These are phyloP conservation scores for Aspergillus awamori DNA, from an alignment of 2,329 filamentous ascomycete genomes.

Conservation along the genomic window DNA sequence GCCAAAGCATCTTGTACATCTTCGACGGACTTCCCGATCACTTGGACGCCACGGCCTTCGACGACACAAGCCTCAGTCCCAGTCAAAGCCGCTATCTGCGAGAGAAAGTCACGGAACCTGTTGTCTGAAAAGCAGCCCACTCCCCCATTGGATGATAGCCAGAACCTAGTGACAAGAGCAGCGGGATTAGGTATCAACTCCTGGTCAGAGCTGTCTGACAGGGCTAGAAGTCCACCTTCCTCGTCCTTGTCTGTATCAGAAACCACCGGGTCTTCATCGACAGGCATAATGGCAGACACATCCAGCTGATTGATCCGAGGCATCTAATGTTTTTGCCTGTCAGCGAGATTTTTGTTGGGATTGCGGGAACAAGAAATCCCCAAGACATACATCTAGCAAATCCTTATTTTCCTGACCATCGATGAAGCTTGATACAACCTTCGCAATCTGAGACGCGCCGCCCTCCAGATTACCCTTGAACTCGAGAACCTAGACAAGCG, in stretches of 20 bases:
- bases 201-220: slow-evolving; percentile 23
- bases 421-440: slow-evolving; percentile 27
- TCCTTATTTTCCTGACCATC: slow-evolving; percentile 36
- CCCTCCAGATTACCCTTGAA: slow-evolving; percentile 26
- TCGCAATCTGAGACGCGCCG: slow-evolving; percentile 15
- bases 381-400: slow-evolving; percentile 34
- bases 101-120: slow-evolving; percentile 24
- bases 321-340: slow-evolving; percentile 21
- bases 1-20: slow-evolving; percentile 35
- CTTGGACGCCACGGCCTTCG: slow-evolving; percentile 28
- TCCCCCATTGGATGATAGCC: slow-evolving; percentile 26
- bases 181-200: slow-evolving; percentile 17
- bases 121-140: slow-evolving; percentile 28
- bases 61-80: slow-evolving; percentile 31
- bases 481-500: slow-evolving; percentile 27
- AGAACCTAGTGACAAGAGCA: slow-evolving; percentile 25
- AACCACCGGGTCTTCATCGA: slow-evolving; percentile 3
- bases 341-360: not conserved
- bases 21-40: slow-evolving; percentile 25
- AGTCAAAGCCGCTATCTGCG: slow-evolving; percentile 28
- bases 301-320: slow-evolving; percentile 33
- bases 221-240: slow-evolving; percentile 11
- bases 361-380: not conserved
- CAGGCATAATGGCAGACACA: slow-evolving; percentile 19
- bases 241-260: slow-evolving; percentile 5